Conservation (phyloP, 1,284 basidiomycete species). For the Heterobasidion irregulare region DNA sequence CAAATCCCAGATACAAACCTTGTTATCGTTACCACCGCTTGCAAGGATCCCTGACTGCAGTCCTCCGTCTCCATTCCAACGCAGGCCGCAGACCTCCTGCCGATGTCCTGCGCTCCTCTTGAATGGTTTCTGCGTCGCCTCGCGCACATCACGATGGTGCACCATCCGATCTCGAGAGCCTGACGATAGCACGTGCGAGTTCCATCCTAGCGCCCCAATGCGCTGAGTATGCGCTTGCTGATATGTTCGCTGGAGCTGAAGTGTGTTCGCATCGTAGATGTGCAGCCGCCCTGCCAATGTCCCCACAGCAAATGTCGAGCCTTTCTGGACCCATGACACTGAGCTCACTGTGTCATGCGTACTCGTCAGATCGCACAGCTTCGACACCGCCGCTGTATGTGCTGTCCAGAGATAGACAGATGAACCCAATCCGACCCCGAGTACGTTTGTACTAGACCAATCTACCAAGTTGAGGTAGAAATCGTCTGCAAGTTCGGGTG, state of each 20-base stretch:
- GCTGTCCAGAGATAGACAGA: conserved; percentile 98
- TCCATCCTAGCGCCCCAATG: conserved; percentile 94
- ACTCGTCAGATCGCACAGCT: conserved; percentile 76
- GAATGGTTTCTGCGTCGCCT: conserved; percentile 62
- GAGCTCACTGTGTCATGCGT: conserved; percentile 71
- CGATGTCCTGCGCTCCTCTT: conserved; percentile 76
- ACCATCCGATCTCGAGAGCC: conserved; percentile 91
- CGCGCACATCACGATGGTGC: conserved; percentile 88
- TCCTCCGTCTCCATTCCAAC: conserved; percentile 74
- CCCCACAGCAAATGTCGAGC: conserved; percentile 86
- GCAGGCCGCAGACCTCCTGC: conserved; percentile 95
- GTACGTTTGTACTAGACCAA: conserved; percentile 92
- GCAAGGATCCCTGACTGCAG: conserved; percentile 46
- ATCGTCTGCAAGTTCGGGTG: conserved; percentile 94
- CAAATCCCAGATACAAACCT: conserved; percentile 94
- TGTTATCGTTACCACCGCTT: conserved; percentile 97
- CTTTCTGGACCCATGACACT: conserved; percentile 89
- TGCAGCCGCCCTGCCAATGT: conserved; percentile 84
- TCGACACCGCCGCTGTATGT: conserved; percentile 85
- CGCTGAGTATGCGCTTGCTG: conserved; percentile 82
- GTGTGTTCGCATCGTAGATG: conserved; percentile 89
- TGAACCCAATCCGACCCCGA: conserved; percentile 87
- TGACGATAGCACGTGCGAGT: conserved; percentile 79
- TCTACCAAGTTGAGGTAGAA: conserved; percentile 98
- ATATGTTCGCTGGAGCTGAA: conserved; percentile 78